A percentile compares a stretch with the other conserved stretches of the same genome.
Conservation (phyloP, 208 protist species). For the Leishmania arabica region DNA sequence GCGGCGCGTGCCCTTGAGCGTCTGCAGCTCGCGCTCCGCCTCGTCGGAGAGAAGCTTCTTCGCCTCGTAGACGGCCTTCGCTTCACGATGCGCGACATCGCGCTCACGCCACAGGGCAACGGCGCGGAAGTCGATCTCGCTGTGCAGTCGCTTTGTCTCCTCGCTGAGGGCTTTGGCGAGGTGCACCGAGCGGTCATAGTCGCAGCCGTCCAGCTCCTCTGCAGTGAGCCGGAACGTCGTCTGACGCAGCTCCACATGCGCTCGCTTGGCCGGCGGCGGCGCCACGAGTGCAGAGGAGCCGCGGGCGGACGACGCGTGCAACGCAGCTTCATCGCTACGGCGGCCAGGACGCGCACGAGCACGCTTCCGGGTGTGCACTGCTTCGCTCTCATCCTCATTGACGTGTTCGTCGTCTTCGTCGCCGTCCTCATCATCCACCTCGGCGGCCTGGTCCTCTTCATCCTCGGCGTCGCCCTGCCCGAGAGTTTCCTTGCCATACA, state of each 20-base stretch:
- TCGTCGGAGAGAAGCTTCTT: constrained; percentile 74
- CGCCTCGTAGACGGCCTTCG: constrained; percentile 58
- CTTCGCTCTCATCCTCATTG: constrained; percentile 25
- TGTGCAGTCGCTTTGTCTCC: constrained; percentile 83
- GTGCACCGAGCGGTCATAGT: constrained; percentile 86
- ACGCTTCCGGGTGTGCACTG: constrained; percentile 4
- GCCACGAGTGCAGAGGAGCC: background rate
- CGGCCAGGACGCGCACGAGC: background rate
- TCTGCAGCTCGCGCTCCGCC: constrained; percentile 53
- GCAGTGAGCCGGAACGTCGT: constrained; percentile 69
- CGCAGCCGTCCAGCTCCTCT: constrained; percentile 78
- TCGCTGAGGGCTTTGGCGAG: constrained; percentile 88
- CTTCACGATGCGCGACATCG: constrained; percentile 75
- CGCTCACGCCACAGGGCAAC: constrained; percentile 96
- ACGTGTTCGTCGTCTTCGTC: constrained; percentile 19
- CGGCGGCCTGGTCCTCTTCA: background rate
- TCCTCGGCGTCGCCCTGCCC: constrained; percentile 39
- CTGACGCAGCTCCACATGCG: constrained; percentile 34
- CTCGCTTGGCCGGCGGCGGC: constrained; percentile 6
- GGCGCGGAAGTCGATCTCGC: constrained; percentile 95
- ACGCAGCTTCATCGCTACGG: background rate
- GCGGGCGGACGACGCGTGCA: background rate
- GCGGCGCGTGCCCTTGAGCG: constrained; percentile 87
- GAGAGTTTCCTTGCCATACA: constrained; percentile 89
- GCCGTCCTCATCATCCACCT: constrained; percentile 22